Evolutionary conservation across 495 filamentous ascomycete genomes (phyloP).

Genomic region (Hamigera avellanea): DNA sequence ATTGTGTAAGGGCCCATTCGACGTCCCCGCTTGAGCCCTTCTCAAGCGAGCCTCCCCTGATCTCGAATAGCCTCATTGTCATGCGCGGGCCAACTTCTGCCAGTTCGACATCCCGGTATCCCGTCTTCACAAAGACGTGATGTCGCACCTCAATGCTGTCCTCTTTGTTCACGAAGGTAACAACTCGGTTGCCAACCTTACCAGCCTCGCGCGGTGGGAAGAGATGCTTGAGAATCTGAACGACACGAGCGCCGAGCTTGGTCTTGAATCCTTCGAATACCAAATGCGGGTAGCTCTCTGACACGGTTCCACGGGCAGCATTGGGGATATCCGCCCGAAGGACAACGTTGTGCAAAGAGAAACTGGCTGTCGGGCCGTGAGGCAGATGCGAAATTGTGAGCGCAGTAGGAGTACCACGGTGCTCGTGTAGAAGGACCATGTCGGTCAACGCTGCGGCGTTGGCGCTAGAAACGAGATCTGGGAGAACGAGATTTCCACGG

Average conservation of each 20-base stretch:
- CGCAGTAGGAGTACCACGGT: slow-evolving; percentile 85
- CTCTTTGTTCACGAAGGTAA: slow-evolving; percentile 91
- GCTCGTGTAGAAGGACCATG: slow-evolving; percentile 82
- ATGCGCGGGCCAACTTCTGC: slow-evolving; percentile 92
- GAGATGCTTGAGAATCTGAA: slow-evolving; percentile 87
- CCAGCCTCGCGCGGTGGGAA: slow-evolving; percentile 80
- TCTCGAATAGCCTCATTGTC: slow-evolving; percentile 94
- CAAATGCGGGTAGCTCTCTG: slow-evolving; percentile 86
- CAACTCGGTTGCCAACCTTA: slow-evolving; percentile 80
- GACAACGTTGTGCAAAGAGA: slow-evolving; percentile 89
- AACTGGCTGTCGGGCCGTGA: slow-evolving; percentile 84
- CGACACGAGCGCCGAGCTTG: slow-evolving; percentile 68
- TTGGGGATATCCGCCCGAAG: slow-evolving; percentile 89
- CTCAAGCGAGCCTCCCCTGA: slow-evolving; percentile 83
- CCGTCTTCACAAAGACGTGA: slow-evolving; percentile 73
- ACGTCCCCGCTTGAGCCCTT: slow-evolving; percentile 86
- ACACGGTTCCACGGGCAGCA: slow-evolving; percentile 76
- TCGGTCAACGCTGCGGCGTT: slow-evolving; percentile 70
- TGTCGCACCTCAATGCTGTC: slow-evolving; percentile 83
- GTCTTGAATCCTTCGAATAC: slow-evolving; percentile 92
- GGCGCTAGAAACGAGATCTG: slow-evolving; percentile 71
- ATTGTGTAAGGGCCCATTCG: slow-evolving; percentile 91
- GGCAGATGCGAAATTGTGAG: slow-evolving; percentile 85
- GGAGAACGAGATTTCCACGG: slow-evolving; percentile 78
- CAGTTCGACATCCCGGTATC: slow-evolving; percentile 80